phyloP scores from a whole-genome alignment of 1,139 yeast species.

The Kazachstania sp. region DNA sequence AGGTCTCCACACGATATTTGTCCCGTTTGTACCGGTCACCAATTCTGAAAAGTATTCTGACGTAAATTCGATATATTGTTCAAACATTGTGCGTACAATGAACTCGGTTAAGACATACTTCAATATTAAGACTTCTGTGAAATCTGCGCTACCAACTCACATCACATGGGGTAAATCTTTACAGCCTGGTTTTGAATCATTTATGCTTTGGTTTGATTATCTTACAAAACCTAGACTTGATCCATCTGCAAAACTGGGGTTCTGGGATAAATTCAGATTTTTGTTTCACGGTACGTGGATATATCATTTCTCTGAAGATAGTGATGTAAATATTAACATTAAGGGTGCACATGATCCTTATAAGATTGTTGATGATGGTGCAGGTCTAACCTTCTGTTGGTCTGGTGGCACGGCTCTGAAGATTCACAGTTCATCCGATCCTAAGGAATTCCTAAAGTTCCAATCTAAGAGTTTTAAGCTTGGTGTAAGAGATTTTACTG shows the following conservation, averaged over 20 bases:
- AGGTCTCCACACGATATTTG: constrained; percentile 45
- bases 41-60: constrained; percentile 24
- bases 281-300: constrained; percentile 45
- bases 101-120: constrained; percentile 59
- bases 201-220: constrained; percentile 67
- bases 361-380: constrained; percentile 51
- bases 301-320: constrained; percentile 34
- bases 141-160: constrained; percentile 50
- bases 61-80: constrained; percentile 45
- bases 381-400: constrained; percentile 82
- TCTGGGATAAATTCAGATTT: constrained; percentile 56
- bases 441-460: constrained; percentile 52
- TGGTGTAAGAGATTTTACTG: constrained; percentile 40
- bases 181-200: constrained; percentile 71
- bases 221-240: constrained; percentile 72
- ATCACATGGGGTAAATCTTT: constrained; percentile 79
- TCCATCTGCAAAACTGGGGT: constrained; percentile 72
- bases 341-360: constrained; percentile 67
- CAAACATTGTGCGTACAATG: constrained; percentile 49
- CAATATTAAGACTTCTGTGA: constrained; percentile 46
- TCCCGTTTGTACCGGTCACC: constrained; percentile 45
- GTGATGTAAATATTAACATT: constrained; percentile 28
- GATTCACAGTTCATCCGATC: constrained; percentile 52
- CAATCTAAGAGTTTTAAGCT: constrained; percentile 58
- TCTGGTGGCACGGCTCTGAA: constrained; percentile 51